A percentile compares a stretch with the other conserved stretches of the same genome.
Conservation (phyloP, 208 protist genomes). For the Paratrypanosoma confusum region DNA sequence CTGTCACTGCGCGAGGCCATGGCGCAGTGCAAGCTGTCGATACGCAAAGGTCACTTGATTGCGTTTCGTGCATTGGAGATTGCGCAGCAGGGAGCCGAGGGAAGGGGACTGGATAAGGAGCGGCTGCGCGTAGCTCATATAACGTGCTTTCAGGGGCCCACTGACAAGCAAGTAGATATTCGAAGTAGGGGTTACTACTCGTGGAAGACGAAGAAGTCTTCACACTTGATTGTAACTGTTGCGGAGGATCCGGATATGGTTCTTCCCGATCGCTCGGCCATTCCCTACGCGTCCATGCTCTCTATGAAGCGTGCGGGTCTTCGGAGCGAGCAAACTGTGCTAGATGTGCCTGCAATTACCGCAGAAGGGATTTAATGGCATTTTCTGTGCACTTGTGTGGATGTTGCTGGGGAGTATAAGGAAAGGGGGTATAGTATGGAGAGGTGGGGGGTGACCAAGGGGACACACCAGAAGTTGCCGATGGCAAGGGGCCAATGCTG, state of each 20-base stretch:
- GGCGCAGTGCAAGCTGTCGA: conserved; percentile 82
- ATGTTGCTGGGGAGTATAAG: not conserved
- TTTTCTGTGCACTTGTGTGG: not conserved
- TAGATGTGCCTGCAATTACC: conserved; percentile 83
- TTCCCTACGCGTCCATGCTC: conserved; percentile 79
- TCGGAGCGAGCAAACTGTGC: conserved; percentile 36
- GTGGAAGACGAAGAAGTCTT: conserved; percentile 87
- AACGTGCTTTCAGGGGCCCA: conserved; percentile 73
- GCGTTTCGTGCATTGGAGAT: conserved; percentile 77
- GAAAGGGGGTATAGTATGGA: not conserved
- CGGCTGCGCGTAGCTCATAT: conserved; percentile 75
- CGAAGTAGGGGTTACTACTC: conserved; percentile 77
- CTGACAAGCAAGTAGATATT: conserved; percentile 86
- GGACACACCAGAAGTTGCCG: too few relatives aligned
- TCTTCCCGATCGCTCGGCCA: conserved; percentile 76
- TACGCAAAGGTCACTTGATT: conserved; percentile 79
- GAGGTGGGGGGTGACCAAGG: too few relatives aligned
- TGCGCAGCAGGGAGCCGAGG: conserved; percentile 76
- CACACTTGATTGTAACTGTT: conserved; percentile 69
- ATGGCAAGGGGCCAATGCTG: too few relatives aligned
- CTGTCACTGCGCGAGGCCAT: conserved; percentile 82
- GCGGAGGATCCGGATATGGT: conserved; percentile 84
- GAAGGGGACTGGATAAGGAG: conserved; percentile 82
- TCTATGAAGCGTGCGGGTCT: conserved; percentile 74
- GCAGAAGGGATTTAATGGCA: conserved; percentile 72